phyloP scores from a whole-genome alignment of 2,329 filamentous ascomycete genomes.

The Dactylellina sp. region DNA sequence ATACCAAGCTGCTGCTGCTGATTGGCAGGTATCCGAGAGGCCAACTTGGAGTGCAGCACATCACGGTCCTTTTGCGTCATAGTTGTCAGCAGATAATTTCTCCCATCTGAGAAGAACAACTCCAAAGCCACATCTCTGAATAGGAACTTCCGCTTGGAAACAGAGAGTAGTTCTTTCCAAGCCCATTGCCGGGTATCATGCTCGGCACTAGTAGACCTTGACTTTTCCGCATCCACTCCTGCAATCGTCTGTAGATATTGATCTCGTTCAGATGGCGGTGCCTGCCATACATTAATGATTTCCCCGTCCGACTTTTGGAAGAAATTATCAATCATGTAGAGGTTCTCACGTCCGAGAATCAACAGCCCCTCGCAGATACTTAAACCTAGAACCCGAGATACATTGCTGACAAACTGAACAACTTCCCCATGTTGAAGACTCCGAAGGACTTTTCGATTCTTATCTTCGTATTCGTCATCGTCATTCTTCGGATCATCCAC shows the following conservation, averaged over 20 bases:
- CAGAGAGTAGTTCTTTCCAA: conserved; percentile 92
- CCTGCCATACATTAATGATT: conserved; percentile 96
- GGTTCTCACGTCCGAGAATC: conserved; percentile 87
- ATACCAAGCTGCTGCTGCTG: conserved; percentile 73
- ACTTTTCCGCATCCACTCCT: conserved; percentile 73
- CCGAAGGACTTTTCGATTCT: conserved; percentile 97
- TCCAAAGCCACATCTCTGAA: conserved; percentile 97
- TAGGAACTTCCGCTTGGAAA: conserved; percentile 93
- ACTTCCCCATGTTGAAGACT: conserved; percentile 89
- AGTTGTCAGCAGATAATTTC: conserved; percentile 91
- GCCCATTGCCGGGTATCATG: conserved; percentile 91
- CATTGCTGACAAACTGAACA: conserved; percentile 93
- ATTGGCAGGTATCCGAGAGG: conserved; percentile 75
- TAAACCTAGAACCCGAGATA: conserved; percentile 91
- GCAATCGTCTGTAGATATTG: conserved; percentile 95
- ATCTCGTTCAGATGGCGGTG: conserved; percentile 89
- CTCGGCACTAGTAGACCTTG: conserved; percentile 71
- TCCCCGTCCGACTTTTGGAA: conserved; percentile 95
- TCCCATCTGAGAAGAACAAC: conserved; percentile 95
- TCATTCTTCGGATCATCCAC: conserved; percentile 91
- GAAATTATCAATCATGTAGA: conserved; percentile 96
- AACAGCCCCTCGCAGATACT: conserved; percentile 94
- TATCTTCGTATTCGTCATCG: conserved; percentile 88
- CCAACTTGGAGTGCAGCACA: conserved; percentile 81
- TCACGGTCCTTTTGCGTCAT: conserved; percentile 80